These are phyloP conservation scores for Boletus hoseneyae DNA, from an alignment of 1,284 basidiomycete species.

Conservation along the genomic window DNA sequence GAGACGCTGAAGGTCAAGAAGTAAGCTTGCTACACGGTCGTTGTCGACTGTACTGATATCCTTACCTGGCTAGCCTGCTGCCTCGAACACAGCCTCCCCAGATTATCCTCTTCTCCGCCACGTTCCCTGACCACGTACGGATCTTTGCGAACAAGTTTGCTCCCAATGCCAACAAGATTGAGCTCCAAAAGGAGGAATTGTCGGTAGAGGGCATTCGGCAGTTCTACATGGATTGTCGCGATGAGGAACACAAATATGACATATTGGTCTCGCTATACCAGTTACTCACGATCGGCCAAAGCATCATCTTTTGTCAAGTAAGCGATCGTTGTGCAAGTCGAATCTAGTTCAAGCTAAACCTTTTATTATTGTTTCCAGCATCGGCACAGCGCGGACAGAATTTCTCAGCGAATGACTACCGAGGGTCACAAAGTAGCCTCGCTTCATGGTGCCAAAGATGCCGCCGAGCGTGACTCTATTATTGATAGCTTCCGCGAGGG, in stretches of 20 bases:
- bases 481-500: slow-evolving; percentile 97
- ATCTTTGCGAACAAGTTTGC: slow-evolving; percentile 90
- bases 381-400: slow-evolving; percentile 90
- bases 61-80: slow-evolving; percentile 50
- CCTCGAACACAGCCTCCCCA: slow-evolving; percentile 61
- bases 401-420: slow-evolving; percentile 84
- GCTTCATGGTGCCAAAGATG: slow-evolving; percentile 92
- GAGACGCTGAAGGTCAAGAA: slow-evolving; percentile 94
- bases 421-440: slow-evolving; percentile 98
- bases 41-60: slow-evolving; percentile 8
- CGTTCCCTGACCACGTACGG: slow-evolving; percentile 93
- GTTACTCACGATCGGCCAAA: slow-evolving; percentile 92
- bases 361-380: slow-evolving; percentile 49
- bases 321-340: slow-evolving; percentile 20
- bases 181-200: slow-evolving; percentile 91
- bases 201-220: slow-evolving; percentile 95
- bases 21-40: slow-evolving; percentile 30
- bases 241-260: slow-evolving; percentile 94
- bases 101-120: slow-evolving; percentile 97
- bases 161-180: slow-evolving; percentile 94
- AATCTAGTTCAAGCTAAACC: slow-evolving; percentile 3
- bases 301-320: slow-evolving; percentile 95
- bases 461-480: slow-evolving; percentile 83
- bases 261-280: slow-evolving; percentile 91
- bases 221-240: slow-evolving; percentile 94